Evolutionary conservation across 140 eudicot species (phyloP), one percentile per base, ranked within the genome.

Genomic region (Stevia rebaudiana): DNA sequence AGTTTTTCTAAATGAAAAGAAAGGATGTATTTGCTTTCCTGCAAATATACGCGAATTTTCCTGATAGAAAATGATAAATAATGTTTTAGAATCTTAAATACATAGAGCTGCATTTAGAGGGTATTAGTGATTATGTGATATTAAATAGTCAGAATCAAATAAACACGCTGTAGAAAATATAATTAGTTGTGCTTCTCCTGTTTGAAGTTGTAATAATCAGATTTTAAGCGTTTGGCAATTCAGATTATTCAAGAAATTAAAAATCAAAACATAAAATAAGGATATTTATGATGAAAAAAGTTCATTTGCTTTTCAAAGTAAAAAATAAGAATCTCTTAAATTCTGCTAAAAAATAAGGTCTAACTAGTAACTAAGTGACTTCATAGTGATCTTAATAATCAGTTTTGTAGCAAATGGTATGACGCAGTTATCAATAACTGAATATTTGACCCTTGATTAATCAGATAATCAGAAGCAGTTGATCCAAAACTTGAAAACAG

Each of bases 21-120:
- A 88, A 15, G 99, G 99, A 74, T 94, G 97, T 39, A 94, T 47
- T 81, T 88, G 86, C 63, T 79, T 82, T 76, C 97, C 99, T 22
- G 90, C 82, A 86, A 75, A 92, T 60, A 85, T 72, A 33, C 99
- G 94, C 43, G 86, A 75, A 74, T 85, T 80, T 82, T 94, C 99
- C 99, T 94, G 94, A 68, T 61, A 48, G 54, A 70, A 33, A 66
- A 68, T 23, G 13, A 48, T 54, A 71, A 12, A 15, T 6, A 28
- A 30, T 21, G 18, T 51, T 23, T 71, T 43, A 71, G 74, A 67
- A 8, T 19, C 53, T 42, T 3, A 55, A 24, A 48, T 5, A 54
- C 33, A 54, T n/a, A 6, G n/a, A 54, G 41, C 61, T 54, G n/a
- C 23, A n/a, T 13, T 54, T n/a, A 54, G 22, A 36, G 61, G 35